Base-by-base conservation (phyloP, 352 stramenopile species). In the Phytophthora pisi region DNA sequence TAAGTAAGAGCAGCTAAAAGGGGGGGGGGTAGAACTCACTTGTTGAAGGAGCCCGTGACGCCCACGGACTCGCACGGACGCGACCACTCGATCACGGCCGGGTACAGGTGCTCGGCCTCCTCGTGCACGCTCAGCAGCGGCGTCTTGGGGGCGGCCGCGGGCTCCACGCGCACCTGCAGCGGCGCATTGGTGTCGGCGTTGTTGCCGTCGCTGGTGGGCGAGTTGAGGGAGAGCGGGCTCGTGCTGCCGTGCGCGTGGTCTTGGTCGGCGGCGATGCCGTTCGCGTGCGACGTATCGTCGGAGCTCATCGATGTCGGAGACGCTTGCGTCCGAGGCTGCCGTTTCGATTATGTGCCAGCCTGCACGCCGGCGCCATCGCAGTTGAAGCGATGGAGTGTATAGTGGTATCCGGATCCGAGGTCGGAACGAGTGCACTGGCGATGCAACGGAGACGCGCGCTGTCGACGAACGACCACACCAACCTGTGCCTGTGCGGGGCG, bases 21-120 rank as follows among this genome's bases (percentile, higher is more conserved):
- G 20, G 20, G 20, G 20, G 20, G 20, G 20, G 20, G 20, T 20
- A 20, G 20, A 20, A 20, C 78, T 51, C 61, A 95, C 86, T 89
- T 92, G 74, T 93, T 95, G 62, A 95, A 95, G 30, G 79, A 88
- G 46, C 87, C 87, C 0, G 87, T 91, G 72, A 95, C 85, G 30
- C 76, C 79, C 26, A 95, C 78, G 8, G 79, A 78, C 47, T 74
- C 59, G 51, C 79, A 88, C 2, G 68, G 68, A 46, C 85, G 81
- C 36, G 71, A 64, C 82, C 82, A 92, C 61, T 90, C 81, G 38
- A 92, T 77, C 38, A 83, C 61, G 49, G 75, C 84, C 24, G 84
- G 84, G 72, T 79, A 91, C 55, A 83, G 43, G 51, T 84, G 56
- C 15, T 73, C 79, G 43, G 67, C 75, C 50, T 87, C 78, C n/a